These are phyloP conservation scores for Russula virescens DNA, from an alignment of 768 basidiomycete species.

Conservation along the genomic window DNA sequence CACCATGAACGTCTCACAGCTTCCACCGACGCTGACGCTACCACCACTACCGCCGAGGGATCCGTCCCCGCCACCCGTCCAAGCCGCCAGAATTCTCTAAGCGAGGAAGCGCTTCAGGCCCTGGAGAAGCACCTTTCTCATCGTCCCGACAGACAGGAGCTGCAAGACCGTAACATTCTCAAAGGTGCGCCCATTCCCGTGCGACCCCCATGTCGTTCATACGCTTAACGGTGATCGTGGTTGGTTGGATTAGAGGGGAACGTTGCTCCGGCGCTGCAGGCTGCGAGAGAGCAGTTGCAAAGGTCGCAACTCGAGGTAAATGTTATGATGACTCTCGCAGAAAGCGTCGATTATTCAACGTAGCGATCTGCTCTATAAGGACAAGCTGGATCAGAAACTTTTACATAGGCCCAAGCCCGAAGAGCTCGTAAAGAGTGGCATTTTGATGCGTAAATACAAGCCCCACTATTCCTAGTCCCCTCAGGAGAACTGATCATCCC, in stretches of 20 bases:
- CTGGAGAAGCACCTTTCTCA: conserved; percentile 50
- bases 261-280: conserved; percentile 55
- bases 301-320: conserved; percentile 58
- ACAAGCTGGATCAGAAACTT: conserved; percentile 58
- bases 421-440: conserved; percentile 60
- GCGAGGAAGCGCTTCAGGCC: conserved; percentile 34
- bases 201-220: background rate
- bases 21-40: conserved; percentile 7
- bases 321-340: conserved; percentile 1
- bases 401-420: conserved; percentile 52
- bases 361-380: conserved; percentile 33
- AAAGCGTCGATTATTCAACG: conserved; percentile 1
- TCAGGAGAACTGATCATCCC: background rate
- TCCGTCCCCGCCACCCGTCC: conserved; percentile 17
- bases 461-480: background rate
- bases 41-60: conserved; percentile 2
- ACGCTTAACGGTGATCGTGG: background rate
- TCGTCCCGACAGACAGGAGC: conserved; percentile 54
- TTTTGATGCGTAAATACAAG: conserved; percentile 41
- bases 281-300: conserved; percentile 52
- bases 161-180: conserved; percentile 65
- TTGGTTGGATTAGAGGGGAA: conserved; percentile 44
- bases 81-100: conserved; percentile 31
- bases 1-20: background rate
- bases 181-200: conserved; percentile 41